Conservation (phyloP, 176 grass and related monocot species). For the Bonia amplexicaulis region DNA sequence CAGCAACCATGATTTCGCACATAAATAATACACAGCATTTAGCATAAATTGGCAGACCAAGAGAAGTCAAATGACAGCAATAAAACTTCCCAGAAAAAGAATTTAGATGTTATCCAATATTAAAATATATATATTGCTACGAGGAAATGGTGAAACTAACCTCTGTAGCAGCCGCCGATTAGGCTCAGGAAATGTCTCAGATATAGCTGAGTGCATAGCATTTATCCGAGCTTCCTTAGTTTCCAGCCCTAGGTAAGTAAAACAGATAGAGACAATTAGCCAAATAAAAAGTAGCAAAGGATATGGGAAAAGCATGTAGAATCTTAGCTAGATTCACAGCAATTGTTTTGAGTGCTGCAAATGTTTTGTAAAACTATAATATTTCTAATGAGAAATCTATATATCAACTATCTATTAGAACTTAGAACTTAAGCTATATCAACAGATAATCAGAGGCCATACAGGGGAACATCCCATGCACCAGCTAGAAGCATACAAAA, state of each 20-base stretch:
- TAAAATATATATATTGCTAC: neutral
- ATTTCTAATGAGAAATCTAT: neutral
- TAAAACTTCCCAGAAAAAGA: neutral
- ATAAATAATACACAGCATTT: neutral
- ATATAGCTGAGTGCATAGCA: slow-evolving; percentile 88
- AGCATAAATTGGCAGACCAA: slow-evolving; percentile 3
- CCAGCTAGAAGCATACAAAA: neutral
- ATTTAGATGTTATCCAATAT: neutral
- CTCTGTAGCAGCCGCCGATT: slow-evolving; percentile 85
- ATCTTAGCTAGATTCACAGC: neutral
- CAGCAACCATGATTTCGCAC: neutral
- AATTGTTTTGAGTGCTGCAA: neutral
- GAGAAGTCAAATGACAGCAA: neutral
- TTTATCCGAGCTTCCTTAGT: slow-evolving; percentile 68
- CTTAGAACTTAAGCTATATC: neutral
- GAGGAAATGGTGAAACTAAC: slow-evolving; percentile 34
- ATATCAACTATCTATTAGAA: neutral
- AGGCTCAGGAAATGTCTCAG: slow-evolving; percentile 97
- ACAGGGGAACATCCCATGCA: neutral
- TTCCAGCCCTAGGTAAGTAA: slow-evolving; percentile 66
- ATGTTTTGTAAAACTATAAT: neutral
- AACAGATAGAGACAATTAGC: slow-evolving; percentile 25
- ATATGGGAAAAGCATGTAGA: neutral
- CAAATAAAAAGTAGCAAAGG: slow-evolving; percentile 5
- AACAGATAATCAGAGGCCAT: neutral